Base-by-base conservation (phyloP, 1,139 yeast species). In the Candida mesenterica region DNA sequence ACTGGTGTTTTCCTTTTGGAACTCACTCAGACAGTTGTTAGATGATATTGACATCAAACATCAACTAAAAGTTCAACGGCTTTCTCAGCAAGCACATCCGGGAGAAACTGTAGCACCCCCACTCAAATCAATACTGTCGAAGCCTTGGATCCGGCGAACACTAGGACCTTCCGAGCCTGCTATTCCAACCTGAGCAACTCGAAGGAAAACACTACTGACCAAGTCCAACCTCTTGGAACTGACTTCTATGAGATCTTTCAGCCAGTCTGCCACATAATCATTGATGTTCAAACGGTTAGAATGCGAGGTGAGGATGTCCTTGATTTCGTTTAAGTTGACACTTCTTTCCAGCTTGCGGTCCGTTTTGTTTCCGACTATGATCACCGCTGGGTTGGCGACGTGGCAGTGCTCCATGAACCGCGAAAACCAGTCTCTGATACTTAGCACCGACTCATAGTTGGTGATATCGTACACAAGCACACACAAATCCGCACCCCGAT, bases 401-500 rank as follows among this genome's bases (percentile, higher is more conserved):
- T 70, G 74, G 48, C 80, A 72, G 49, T 74, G 72, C 32, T 69
- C 65, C 42, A 70, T 48, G 45, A 77, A 77, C 30, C 74, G 62
- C n/a, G 57, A 43, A 41, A 75, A 65, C 83, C 83, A 78, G 41
- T 62, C 70, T 30, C 64, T 62, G 16, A 78, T 52, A 47, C 75
- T 68, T 23, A 75, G 59, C 35, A 77, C 75, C 13, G 77, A 66
- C 48, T 73, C 78, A 40, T 77, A 73, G 49, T 69, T 72, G 37
- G 82, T 73, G 32, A 76, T 62, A 51, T 78, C 84, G 51, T 75
- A 78, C 17, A 77, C 77, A 24, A 78, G 51, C 3, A 78, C 65
- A 13, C 75, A 80, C 9, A 77, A 75, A 48, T 78, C 83, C 0
- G 82, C 68, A 5, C 84, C 84, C 25, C 84, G 55, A 50, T 77